phyloP scores from a whole-genome alignment of 352 stramenopile genomes.

The Phytophthora quininea region DNA sequence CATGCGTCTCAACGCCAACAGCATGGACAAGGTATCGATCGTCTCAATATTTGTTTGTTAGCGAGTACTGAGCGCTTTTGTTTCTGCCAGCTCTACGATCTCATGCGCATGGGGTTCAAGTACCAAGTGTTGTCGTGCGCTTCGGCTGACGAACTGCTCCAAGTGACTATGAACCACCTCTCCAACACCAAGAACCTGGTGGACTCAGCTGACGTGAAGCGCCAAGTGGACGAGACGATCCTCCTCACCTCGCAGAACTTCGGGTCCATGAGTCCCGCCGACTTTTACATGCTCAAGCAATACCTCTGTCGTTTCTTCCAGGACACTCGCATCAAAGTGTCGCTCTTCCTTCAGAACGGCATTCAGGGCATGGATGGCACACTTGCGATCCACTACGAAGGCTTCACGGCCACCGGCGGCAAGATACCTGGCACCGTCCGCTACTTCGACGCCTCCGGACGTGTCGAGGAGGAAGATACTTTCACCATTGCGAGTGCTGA shows the following conservation, averaged over 20 bases:
- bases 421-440: conserved; percentile 68
- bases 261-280: conserved; percentile 56
- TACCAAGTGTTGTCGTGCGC: conserved; percentile 87
- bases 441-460: conserved; percentile 73
- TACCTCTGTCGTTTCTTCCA: conserved; percentile 91
- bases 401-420: conserved; percentile 70
- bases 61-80: neutral
- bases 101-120: conserved; percentile 97
- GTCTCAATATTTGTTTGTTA: too few species aligned
- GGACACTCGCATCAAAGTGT: conserved; percentile 91
- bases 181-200: conserved; percentile 77
- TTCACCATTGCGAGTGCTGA: conserved; percentile 66
- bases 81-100: conserved; percentile 82
- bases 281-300: conserved; percentile 88
- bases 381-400: conserved; percentile 77
- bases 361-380: conserved; percentile 88
- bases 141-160: conserved; percentile 85
- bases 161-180: conserved; percentile 91
- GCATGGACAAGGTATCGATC: conserved; percentile 88
- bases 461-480: conserved; percentile 67
- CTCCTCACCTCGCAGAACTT: conserved; percentile 81
- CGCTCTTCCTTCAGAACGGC: conserved; percentile 89
- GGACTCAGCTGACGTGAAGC: conserved; percentile 65
- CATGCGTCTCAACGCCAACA: conserved; percentile 93
- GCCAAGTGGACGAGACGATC: conserved; percentile 80